These are phyloP conservation scores for Acanthamoeba triangularis DNA, from an alignment of 208 protist genomes.

Conservation along the genomic window DNA sequence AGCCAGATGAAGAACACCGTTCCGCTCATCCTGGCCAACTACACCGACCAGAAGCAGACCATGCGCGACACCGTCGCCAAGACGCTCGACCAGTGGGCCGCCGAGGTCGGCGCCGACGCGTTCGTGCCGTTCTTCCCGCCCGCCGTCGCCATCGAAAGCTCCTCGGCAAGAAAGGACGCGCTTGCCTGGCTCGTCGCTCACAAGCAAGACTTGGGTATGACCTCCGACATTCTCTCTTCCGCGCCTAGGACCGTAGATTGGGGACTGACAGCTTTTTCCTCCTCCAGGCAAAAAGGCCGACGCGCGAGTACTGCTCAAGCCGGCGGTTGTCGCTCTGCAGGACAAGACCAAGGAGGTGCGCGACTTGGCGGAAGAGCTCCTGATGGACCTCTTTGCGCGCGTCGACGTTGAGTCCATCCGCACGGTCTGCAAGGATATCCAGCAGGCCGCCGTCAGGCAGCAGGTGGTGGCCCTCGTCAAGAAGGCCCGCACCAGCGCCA, in stretches of 20 bases:
- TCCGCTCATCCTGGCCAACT: conserved; percentile 4
- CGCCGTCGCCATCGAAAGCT: conserved; percentile 51
- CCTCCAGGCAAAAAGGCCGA: neutral
- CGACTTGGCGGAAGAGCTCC: neutral
- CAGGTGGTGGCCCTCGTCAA: conserved; percentile 15
- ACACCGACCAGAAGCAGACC: conserved; percentile 79
- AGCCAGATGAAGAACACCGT: conserved; percentile 33
- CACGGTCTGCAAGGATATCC: neutral
- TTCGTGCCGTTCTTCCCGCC: conserved; percentile 44
- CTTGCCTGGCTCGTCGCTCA: conserved; percentile 39
- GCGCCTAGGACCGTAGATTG: neutral
- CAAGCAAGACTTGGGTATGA: neutral
- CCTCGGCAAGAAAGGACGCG: conserved; percentile 21
- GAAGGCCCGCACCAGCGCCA: neutral
- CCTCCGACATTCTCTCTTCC: too few relatives aligned
- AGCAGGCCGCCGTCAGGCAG: conserved; percentile 19
- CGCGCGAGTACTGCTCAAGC: conserved; percentile 10
- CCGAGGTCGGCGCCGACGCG: conserved; percentile 29
- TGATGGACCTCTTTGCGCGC: conserved; percentile 16
- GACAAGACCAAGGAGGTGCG: conserved; percentile 25
- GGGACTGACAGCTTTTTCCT: too few relatives aligned
- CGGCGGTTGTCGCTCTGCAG: conserved; percentile 29
- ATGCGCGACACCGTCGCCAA: conserved; percentile 69
- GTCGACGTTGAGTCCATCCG: conserved; percentile 37
- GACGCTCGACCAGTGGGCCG: conserved; percentile 63